Conservation (phyloP, 2,329 filamentous ascomycete genomes). For the Berkeleyomyces rouxiae region DNA sequence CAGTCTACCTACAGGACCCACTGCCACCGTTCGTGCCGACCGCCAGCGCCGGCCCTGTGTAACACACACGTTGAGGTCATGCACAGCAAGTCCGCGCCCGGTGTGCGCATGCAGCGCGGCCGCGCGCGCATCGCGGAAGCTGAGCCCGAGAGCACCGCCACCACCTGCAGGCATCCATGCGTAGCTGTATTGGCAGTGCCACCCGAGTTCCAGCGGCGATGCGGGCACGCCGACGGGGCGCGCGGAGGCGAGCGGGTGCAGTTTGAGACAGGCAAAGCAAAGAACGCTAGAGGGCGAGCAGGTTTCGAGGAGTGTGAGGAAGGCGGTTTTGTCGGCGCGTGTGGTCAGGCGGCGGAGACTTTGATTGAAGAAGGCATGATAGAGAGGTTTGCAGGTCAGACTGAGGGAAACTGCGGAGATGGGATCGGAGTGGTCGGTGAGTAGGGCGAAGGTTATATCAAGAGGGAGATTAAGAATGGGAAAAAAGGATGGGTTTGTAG, state of each 20-base stretch:
- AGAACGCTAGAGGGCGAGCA: background rate
- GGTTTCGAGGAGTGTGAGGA: conserved; percentile 5
- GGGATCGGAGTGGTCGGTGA: background rate
- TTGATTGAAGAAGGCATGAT: background rate
- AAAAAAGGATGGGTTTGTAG: background rate
- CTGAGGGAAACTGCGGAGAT: background rate
- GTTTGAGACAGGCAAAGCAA: conserved; percentile 8
- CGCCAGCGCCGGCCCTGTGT: background rate
- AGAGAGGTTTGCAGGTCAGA: conserved; percentile 4
- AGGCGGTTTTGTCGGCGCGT: background rate
- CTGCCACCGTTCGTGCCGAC: background rate
- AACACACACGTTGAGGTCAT: background rate
- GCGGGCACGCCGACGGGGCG: conserved; percentile 3
- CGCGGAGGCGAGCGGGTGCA: background rate
- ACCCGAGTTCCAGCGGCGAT: conserved; percentile 8
- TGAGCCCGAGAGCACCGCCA: background rate
- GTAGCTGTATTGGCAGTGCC: conserved; percentile 7
- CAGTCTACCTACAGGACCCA: background rate
- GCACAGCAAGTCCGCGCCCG: background rate
- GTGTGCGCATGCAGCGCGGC: background rate
- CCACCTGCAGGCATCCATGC: conserved; percentile 7
- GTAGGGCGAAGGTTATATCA: conserved; percentile 6
- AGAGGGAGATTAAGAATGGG: conserved; percentile 10
- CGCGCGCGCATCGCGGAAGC: conserved; percentile 9
- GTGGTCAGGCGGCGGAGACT: background rate